Base-by-base conservation (phyloP, 1,284 basidiomycete species). In the Amylostereum chailletii region DNA sequence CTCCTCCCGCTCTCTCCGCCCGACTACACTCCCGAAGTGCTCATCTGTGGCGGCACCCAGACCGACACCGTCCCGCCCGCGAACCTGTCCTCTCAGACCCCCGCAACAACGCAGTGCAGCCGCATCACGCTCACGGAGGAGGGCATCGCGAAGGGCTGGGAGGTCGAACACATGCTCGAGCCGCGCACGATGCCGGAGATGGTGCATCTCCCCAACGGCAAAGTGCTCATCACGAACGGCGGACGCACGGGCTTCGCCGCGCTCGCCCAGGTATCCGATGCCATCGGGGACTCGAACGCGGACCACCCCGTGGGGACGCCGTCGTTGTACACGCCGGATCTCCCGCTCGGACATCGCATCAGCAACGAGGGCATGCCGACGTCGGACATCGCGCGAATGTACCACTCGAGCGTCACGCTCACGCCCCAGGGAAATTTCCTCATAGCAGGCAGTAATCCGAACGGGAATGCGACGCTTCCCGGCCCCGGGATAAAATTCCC, bases 151-250 rank as follows among this genome's bases (percentile, higher is more conserved):
- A 53, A 51, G 32, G 59, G 60, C 45, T 62, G 60, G 60, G 52
- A 55, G 11, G 58, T 61, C 37, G 60, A 60, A 43, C 56, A 58
- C 42, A 61, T 61, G 60, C 54, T 59, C 36, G 60, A 60, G 49
- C 42, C 30, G 2, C 58, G 74, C n/a, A 67, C 71, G 30, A 77
- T 79, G 75, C 69, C 69, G 3, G 71, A 74, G 57, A 64, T 72
- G 43, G 55, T 81, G 26, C 66, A 79, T 32, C 61, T 78, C 27
- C 79, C 79, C 1, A 75, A 75, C 54, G 78, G 77, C 2, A 66
- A 74, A 55, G 58, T 77, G 6, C 58, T 78, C 36, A 71, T 79
- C 52, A 64, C 69, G 42, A 77, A 77, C 57, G 77, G 73, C 31
- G 74, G 62, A 1, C 48, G 58, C 29, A 66, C 65, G 1, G 76